A percentile compares a stretch with the other conserved stretches of the same genome.
These are phyloP conservation scores for Sphagnum fallax DNA, from an alignment of 228 moss, liverwort and hornwort species.

Conservation along the genomic window DNA sequence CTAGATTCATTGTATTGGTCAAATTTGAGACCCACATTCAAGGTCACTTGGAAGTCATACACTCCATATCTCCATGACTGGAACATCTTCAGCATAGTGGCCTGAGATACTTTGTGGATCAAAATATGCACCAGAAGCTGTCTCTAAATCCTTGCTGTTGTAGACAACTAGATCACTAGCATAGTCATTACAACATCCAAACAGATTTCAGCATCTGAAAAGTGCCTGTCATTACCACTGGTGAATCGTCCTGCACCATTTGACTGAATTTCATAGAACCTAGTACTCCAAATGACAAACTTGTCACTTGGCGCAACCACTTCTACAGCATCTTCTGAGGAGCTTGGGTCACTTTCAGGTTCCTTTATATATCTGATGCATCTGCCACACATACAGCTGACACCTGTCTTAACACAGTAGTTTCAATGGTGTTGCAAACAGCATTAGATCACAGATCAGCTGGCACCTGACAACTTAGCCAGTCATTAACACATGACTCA, in stretches of 20 bases:
- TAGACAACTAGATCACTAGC: slow-evolving; percentile 78
- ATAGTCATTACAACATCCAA: slow-evolving; percentile 25
- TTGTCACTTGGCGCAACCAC: slow-evolving; percentile 25
- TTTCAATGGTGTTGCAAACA: background rate
- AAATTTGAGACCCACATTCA: slow-evolving; percentile 30
- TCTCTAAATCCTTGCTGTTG: slow-evolving; percentile 32
- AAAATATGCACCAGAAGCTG: slow-evolving; percentile 33
- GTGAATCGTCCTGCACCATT: slow-evolving; percentile 30
- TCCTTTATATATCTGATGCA: slow-evolving; percentile 10
- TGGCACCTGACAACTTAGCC: background rate
- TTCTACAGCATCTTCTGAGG: slow-evolving; percentile 37
- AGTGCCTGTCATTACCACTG: slow-evolving; percentile 19
- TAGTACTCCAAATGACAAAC: slow-evolving; percentile 33
- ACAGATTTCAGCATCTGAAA: slow-evolving; percentile 36
- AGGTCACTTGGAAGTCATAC: slow-evolving; percentile 42
- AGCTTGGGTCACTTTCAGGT: slow-evolving; percentile 21
- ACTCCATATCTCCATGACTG: slow-evolving; percentile 34
- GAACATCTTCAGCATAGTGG: slow-evolving; percentile 24
- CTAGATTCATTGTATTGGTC: slow-evolving; percentile 19
- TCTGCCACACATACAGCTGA: slow-evolving; percentile 4
- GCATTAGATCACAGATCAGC: background rate
- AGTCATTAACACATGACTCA: too few relatives aligned
- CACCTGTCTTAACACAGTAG: too few relatives aligned
- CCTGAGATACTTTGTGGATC: slow-evolving; percentile 11
- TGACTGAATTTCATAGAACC: slow-evolving; percentile 46